A percentile compares a stretch with the other conserved stretches of the same genome.
Evolutionary conservation across 106 monocot genomes (phyloP).

Genomic region (Dioscorea zingiberensis): DNA sequence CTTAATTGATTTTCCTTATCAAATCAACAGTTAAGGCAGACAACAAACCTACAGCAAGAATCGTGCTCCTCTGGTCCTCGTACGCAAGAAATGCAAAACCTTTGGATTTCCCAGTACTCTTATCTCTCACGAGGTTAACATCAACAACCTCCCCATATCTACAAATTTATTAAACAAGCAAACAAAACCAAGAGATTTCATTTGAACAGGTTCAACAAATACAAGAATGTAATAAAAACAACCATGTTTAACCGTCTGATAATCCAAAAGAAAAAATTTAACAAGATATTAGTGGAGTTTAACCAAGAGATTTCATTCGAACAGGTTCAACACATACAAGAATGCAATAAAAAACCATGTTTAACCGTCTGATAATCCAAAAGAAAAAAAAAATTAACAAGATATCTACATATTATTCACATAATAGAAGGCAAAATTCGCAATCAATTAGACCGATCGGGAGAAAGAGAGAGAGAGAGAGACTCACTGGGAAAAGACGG

Average conservation of each 20-base stretch:
- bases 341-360: not conserved
- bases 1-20: not conserved
- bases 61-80: constrained; percentile 93
- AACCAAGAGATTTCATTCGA: no score
- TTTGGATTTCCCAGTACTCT: constrained; percentile 81
- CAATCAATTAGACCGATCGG: no score
- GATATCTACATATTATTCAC: no score
- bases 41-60: constrained; percentile 79
- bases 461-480: not conserved
- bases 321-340: not conserved
- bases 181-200: not conserved
- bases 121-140: constrained; percentile 94
- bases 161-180: constrained; percentile 2
- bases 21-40: not conserved
- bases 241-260: not conserved
- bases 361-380: not conserved
- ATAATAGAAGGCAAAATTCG: no score
- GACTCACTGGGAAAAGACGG: constrained; percentile 82
- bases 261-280: no score
- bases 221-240: not conserved
- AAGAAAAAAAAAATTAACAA: not conserved
- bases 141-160: constrained; percentile 95
- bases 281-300: no score
- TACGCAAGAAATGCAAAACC: constrained; percentile 93
- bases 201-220: not conserved